Evolutionary conservation across 1,139 yeast genomes (phyloP), one percentile per base, ranked within the genome.

Genomic region (Suhomyces guaymorum): DNA sequence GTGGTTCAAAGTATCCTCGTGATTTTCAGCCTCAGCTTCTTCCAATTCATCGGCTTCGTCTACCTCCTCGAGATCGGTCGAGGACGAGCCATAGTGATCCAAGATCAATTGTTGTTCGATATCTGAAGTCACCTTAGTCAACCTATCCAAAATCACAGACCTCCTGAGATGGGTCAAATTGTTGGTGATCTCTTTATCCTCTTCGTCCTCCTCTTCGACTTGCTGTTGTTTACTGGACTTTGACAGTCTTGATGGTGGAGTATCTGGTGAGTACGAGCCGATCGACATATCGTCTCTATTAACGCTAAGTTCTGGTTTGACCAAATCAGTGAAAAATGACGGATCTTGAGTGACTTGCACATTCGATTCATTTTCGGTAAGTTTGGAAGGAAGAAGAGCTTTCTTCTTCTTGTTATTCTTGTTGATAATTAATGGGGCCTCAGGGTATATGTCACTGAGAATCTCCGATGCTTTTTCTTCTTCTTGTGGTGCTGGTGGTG

Each of bases 371-470:
- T 21, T 14, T 11, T 23, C 18, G 10, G 26, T 32, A 10, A 29
- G 24, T 11, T 30, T 61, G 54, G 41, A 34, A n/a, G 41, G 37
- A 13, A 34, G 17, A 15, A 40, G 28, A 17, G 35, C 19, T 57
- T 34, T 55, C 59, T 16, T 51, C 46, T 25, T 47, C 45, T 33
- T 37, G n/a, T 33, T 35, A 21, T 47, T 44, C 36, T 72, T 74
- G 33, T 50, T 59, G 15, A 72, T 57, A 5, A 64, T 46, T 30
- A 73, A 55, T 1, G 75, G 77, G 2, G 61, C 51, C 26, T 63
- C 71, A 2, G 71, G 65, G 35, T 55, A 69, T 1, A 66, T 49
- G 34, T 74, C 79, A 44, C 77, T 70, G 21, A 71, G 49, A 1
- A 68, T 64, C 38, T 74, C 80, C 4, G 65, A 52, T 7, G 50